Percentiles rank a stretch among this genome's conserved stretches.
phyloP scores from a whole-genome alignment of 2,329 filamentous ascomycete genomes.

The Aspergillus tubingensis region DNA sequence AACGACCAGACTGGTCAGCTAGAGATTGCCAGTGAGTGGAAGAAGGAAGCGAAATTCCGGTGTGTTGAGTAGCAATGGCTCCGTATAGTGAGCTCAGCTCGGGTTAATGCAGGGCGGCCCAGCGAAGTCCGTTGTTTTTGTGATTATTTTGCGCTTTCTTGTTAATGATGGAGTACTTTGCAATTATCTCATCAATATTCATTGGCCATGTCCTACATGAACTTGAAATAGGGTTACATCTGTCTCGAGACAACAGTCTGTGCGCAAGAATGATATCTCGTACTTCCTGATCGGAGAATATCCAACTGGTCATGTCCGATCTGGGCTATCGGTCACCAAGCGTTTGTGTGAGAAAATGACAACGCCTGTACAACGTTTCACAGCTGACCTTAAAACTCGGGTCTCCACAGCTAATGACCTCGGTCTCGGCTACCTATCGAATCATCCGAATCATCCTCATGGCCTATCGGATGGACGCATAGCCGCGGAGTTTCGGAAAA shows the following conservation, averaged over 20 bases:
- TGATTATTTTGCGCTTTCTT: background rate
- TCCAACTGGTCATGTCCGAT: background rate
- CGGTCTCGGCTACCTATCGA: too few species aligned
- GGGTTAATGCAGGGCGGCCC: background rate
- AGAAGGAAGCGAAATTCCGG: slow-evolving; percentile 5
- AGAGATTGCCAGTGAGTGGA: slow-evolving; percentile 1
- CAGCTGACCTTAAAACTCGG: background rate
- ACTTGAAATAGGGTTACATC: background rate
- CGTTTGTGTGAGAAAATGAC: background rate
- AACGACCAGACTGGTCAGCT: background rate
- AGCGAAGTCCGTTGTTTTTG: background rate
- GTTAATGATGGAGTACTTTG: too few species aligned
- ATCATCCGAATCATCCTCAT: too few species aligned
- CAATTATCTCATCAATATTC: background rate
- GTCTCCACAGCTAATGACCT: background rate
- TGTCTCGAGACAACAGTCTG: background rate
- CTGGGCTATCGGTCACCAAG: background rate
- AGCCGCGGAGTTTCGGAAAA: too few species aligned
- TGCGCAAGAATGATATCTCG: background rate
- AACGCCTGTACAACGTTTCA: background rate
- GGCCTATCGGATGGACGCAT: too few species aligned
- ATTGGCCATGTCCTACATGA: background rate
- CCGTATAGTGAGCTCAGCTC: background rate
- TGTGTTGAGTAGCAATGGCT: background rate
- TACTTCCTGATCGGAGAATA: background rate